Evolutionary conservation across 768 basidiomycete species (phyloP).

Genomic region (Lactifluus volemus): DNA sequence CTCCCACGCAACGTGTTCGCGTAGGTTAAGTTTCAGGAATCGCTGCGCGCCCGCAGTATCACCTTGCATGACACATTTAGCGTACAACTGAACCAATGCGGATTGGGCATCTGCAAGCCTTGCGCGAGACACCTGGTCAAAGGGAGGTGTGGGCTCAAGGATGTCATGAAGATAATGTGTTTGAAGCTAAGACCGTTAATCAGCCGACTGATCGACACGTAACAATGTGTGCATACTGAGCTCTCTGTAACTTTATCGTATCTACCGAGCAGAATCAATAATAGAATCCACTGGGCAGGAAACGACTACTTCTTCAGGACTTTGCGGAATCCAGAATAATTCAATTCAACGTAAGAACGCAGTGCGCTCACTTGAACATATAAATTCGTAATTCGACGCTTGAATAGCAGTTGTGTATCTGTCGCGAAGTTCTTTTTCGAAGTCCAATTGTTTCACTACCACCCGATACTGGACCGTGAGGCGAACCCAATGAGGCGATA

Average conservation of each 20-base stretch:
- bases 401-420: slow-evolving; percentile 79
- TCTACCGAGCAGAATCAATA: slow-evolving; percentile 33
- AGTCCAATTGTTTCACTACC: slow-evolving; percentile 60
- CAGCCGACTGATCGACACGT: neutral
- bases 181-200: slow-evolving; percentile 45
- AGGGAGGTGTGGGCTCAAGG: slow-evolving; percentile 63
- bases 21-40: slow-evolving; percentile 78
- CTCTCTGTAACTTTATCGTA: slow-evolving; percentile 91
- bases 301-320: slow-evolving; percentile 83
- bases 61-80: slow-evolving; percentile 74
- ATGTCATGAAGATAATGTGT: slow-evolving; percentile 62
- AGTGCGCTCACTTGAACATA: slow-evolving; percentile 72
- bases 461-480: slow-evolving; percentile 28
- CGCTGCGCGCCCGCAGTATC: slow-evolving; percentile 62
- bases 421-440: slow-evolving; percentile 71
- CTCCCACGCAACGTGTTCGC: slow-evolving; percentile 95
- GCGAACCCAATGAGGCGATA: slow-evolving; percentile 40
- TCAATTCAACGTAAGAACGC: slow-evolving; percentile 82
- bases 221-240: slow-evolving; percentile 32
- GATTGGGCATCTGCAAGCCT: slow-evolving; percentile 48
- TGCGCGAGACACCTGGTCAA: slow-evolving; percentile 54
- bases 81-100: slow-evolving; percentile 62
- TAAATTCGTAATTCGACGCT: slow-evolving; percentile 76
- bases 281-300: neutral
- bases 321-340: slow-evolving; percentile 90